Conservation (phyloP, 106 monocot genomes). For the Ottelia alismoides region DNA sequence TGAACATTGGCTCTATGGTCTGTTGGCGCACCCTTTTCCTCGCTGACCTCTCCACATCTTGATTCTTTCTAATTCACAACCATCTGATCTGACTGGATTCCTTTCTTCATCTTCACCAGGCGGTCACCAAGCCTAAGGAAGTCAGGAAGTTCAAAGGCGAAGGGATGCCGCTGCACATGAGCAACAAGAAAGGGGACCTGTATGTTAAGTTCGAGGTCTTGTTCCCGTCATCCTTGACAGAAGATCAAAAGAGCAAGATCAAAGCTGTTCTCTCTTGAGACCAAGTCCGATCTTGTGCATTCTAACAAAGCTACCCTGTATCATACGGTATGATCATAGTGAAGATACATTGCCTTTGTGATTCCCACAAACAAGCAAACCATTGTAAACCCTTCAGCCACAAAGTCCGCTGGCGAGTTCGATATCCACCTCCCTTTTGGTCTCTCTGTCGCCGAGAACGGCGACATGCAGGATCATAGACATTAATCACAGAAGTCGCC, state of each 20-base stretch:
- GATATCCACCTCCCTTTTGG: no score
- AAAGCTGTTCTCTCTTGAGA: slow-evolving; percentile 49
- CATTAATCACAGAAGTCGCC: no score
- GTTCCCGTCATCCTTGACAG: slow-evolving; percentile 52
- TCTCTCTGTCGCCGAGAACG: no score
- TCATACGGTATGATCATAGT: no score
- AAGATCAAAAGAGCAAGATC: slow-evolving; percentile 64
- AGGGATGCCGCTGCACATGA: slow-evolving; percentile 66
- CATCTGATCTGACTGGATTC: background rate
- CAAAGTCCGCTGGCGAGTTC: no score
- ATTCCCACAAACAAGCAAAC: no score
- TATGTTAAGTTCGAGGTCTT: slow-evolving; percentile 49
- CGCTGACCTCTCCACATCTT: background rate
- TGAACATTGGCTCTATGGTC: slow-evolving; percentile 69
- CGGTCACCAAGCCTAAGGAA: slow-evolving; percentile 60
- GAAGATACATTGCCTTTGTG: no score
- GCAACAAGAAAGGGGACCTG: slow-evolving; percentile 59
- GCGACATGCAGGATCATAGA: no score
- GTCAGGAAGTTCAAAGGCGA: slow-evolving; percentile 74
- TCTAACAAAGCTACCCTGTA: no score
- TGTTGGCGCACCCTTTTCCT: background rate
- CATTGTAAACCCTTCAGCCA: no score
- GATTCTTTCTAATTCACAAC: background rate
- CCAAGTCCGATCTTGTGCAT: no score
- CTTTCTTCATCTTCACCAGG: no score